Conservation (phyloP, 139 green algal species). For the Chlamydomonas sp. region DNA sequence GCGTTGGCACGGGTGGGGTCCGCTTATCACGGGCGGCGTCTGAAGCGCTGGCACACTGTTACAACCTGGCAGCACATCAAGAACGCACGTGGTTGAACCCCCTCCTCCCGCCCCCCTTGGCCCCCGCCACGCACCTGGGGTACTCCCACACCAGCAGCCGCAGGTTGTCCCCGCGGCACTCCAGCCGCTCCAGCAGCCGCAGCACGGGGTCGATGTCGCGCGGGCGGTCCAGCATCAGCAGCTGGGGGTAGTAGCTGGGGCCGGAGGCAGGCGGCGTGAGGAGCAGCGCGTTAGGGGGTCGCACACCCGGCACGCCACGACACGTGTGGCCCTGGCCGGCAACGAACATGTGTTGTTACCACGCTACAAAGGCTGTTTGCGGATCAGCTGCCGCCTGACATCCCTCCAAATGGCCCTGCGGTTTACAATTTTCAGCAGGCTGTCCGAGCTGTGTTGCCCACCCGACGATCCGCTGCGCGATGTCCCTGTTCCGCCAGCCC, state of each 20-base stretch:
- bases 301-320: too few species aligned
- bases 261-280: too few species aligned
- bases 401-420: too few species aligned
- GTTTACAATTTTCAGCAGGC: too few species aligned
- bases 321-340: too few species aligned
- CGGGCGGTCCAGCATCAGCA: conserved; percentile 23
- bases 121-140: background rate
- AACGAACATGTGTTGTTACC: too few species aligned
- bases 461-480: conserved; percentile 22
- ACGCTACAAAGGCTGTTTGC: too few species aligned
- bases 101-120: background rate
- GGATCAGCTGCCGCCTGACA: too few species aligned
- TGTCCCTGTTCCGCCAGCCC: conserved; percentile 35
- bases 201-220: conserved; percentile 39
- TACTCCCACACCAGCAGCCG: conserved; percentile 41
- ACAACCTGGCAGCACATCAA: background rate
- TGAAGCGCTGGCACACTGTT: background rate
- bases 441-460: background rate
- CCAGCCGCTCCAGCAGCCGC: conserved; percentile 16
- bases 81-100: background rate
- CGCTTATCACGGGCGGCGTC: too few species aligned
- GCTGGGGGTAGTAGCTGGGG: conserved; percentile 33
- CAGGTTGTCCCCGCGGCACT: conserved; percentile 20
- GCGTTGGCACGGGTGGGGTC: too few species aligned
- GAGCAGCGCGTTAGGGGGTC: too few species aligned